A percentile compares a stretch with the other conserved stretches of the same genome.
Conservation (phyloP, 202 grass and related monocot species). For the Panicum virgatum region DNA sequence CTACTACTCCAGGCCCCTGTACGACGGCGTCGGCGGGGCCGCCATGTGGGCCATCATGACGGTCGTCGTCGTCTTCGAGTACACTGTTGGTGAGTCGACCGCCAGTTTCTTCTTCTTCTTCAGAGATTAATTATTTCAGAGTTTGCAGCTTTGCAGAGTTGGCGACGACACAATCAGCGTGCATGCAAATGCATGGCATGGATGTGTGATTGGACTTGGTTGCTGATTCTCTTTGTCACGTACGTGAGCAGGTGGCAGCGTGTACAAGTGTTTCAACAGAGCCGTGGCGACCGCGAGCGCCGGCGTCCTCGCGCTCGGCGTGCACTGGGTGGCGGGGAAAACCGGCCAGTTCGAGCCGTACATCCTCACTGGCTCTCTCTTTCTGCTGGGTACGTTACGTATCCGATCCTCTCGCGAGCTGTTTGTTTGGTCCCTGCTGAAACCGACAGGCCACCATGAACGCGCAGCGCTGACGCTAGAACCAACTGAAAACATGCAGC, state of each 20-base stretch:
- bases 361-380: conserved; percentile 60
- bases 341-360: conserved; percentile 66
- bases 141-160: not conserved
- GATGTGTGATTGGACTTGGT: not conserved
- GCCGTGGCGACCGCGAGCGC: conserved; percentile 65
- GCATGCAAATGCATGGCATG: not conserved
- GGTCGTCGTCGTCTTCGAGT: conserved; percentile 88
- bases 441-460: not conserved
- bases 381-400: conserved; percentile 79
- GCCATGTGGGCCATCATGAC: conserved; percentile 96
- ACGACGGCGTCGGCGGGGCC: conserved; percentile 73
- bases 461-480: not conserved
- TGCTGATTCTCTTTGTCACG: conserved; percentile 13
- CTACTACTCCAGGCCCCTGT: conserved; percentile 82
- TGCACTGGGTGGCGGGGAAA: conserved; percentile 71
- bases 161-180: not conserved
- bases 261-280: conserved; percentile 92
- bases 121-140: not conserved
- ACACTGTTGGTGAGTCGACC: conserved; percentile 78
- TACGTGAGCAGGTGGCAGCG: conserved; percentile 64
- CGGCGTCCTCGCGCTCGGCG: conserved; percentile 66
- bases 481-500: conserved; percentile 48
- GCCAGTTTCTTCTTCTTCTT: not conserved
- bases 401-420: not conserved
- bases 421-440: not conserved